Evolutionary conservation across 306 rosid genomes (phyloP), one percentile per base, ranked within the genome.

Genomic region (Sphenostylis stenocarpa): DNA sequence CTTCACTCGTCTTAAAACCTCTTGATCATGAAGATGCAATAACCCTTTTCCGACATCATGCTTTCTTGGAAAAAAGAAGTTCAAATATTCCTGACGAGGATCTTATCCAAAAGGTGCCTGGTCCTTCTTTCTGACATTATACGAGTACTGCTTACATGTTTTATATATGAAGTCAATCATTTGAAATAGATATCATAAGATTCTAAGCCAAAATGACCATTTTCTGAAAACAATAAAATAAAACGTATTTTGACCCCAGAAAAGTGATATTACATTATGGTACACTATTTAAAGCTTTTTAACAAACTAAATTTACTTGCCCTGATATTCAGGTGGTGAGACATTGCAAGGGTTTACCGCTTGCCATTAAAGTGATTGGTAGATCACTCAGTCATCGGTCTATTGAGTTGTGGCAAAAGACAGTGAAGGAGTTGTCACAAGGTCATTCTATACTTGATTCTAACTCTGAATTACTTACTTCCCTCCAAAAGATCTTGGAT

Each of bases 341-440:
- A 77, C 76, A 28, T 77, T 88, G 90, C 47, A 83, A 82, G 77
- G 91, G 89, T 36, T 79, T 72, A 48, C 93, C 97, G 0, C 76
- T 91, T 38, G 87, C 87, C 1, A 83, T 89, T 48, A 78, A 64
- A 74, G 84, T 86, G 63, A 78, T 77, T 24, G 90, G 85, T 1
- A 38, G 70, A 55, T 83, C 94, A 55, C 87, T 89, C 20, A 38
- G 87, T 2, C 26, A 48, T 28, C 38, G 53, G 38, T 62, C 86
- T 21, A 15, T 15, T 31, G 78, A 73, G 19, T 20, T 75, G 23
- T 90, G 93, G 96, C 64, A n/a, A 43, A 81, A 68, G 39, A 74
- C 56, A 56, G 63, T 49, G 49, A 73, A 64, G 67, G 65, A 80
- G 43, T 85, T 81, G 72, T 75, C 82, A 15, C 75, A 67, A 20